Percentiles rank a stretch among this genome's conserved stretches.
Evolutionary conservation across 1,284 basidiomycete species (phyloP).

Genomic region (Heterobasidion parviporum): DNA sequence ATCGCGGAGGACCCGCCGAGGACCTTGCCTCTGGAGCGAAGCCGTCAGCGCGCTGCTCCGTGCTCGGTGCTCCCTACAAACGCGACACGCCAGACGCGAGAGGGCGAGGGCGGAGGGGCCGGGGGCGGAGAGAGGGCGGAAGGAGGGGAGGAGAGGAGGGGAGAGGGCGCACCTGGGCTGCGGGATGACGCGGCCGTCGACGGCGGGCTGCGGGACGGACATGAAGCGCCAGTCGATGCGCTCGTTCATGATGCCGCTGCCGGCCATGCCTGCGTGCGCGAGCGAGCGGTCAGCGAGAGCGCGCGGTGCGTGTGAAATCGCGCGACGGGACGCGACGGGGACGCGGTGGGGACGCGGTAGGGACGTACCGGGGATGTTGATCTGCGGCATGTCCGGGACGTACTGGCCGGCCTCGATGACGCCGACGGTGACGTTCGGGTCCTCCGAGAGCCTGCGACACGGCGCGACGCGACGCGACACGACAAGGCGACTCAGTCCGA

Average conservation of each 20-base stretch:
- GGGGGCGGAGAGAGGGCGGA: no score
- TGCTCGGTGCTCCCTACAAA: no score
- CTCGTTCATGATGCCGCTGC: neutral
- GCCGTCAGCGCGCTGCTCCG: neutral
- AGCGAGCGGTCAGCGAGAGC: neutral
- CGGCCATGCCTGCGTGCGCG: neutral
- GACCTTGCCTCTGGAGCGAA: neutral
- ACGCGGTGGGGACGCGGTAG: no score
- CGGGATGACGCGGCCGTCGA: neutral
- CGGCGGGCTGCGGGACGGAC: neutral
- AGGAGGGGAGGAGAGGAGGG: neutral
- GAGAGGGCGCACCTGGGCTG: neutral
- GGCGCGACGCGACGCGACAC: no score
- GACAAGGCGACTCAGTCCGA: neutral
- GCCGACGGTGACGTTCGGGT: neutral
- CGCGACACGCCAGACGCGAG: no score
- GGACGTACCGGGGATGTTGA: conserved; percentile 1
- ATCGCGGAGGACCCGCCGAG: neutral
- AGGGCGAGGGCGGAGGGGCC: no score
- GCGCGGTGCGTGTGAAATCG: no score
- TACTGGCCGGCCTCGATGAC: neutral
- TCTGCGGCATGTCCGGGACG: neutral
- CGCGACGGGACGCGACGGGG: no score
- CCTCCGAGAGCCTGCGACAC: neutral
- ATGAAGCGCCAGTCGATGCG: neutral